These are phyloP conservation scores for Angophora floribunda DNA, from an alignment of 345 rosid genomes.

Conservation along the genomic window DNA sequence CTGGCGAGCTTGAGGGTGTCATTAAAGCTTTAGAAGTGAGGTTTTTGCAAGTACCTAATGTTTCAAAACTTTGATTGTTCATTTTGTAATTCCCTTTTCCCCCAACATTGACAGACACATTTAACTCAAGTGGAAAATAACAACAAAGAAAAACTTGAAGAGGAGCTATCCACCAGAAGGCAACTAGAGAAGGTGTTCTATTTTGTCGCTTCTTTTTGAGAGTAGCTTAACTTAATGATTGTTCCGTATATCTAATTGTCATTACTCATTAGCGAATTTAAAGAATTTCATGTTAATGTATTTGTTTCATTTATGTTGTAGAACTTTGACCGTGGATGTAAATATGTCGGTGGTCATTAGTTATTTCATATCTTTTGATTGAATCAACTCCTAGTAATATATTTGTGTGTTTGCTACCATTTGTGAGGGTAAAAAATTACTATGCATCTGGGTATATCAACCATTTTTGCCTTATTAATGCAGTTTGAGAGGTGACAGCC, in stretches of 20 bases:
- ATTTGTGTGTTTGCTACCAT: not conserved
- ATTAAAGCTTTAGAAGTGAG: constrained; percentile 87
- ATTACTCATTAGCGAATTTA: not conserved
- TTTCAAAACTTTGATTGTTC: not conserved
- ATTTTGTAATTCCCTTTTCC: not conserved
- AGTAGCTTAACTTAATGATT: not conserved
- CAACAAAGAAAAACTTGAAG: constrained; percentile 69
- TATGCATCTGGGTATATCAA: not conserved
- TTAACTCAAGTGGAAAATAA: constrained; percentile 62
- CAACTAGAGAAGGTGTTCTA: constrained; percentile 60
- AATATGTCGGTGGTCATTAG: not conserved
- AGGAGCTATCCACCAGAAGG: constrained; percentile 56
- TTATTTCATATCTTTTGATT: not conserved
- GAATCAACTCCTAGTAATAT: not conserved
- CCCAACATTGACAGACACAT: constrained; percentile 33
- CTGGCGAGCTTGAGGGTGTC: constrained; percentile 96
- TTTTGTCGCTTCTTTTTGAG: not conserved
- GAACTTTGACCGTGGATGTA: not conserved
- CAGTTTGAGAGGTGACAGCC: not conserved
- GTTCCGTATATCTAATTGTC: not conserved
- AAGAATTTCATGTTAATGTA: not conserved
- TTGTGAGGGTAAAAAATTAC: not conserved
- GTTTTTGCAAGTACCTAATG: not conserved
- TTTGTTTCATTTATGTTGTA: not conserved
- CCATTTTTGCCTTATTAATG: not conserved